phyloP scores from a whole-genome alignment of 345 rosid species.

The Anastatica hierochuntica region DNA sequence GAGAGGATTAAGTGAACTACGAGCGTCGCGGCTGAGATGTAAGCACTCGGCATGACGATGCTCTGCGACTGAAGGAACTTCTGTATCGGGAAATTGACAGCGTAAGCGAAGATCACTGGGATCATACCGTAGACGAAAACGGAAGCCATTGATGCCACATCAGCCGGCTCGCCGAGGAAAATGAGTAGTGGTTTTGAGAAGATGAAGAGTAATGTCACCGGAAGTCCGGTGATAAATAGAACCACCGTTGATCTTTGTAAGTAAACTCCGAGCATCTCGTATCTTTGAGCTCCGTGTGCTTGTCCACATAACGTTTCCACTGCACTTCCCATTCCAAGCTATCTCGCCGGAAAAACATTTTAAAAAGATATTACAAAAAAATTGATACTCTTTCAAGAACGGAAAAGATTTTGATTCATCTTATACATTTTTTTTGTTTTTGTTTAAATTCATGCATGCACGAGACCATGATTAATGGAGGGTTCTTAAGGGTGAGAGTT shows the following conservation, averaged over 20 bases:
- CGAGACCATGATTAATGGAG: too few species aligned
- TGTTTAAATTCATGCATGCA: too few species aligned
- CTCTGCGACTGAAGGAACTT: conserved; percentile 57
- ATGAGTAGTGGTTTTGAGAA: conserved; percentile 42
- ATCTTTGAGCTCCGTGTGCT: conserved; percentile 62
- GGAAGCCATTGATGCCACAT: conserved; percentile 49
- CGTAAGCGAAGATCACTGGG: conserved; percentile 62
- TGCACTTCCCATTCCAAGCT: conserved; percentile 86
- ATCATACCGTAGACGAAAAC: conserved; percentile 54
- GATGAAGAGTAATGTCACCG: conserved; percentile 38
- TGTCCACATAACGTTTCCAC: conserved; percentile 79
- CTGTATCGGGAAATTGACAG: conserved; percentile 54
- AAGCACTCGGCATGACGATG: conserved; percentile 59
- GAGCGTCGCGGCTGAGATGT: conserved; percentile 41
- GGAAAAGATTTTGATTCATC: too few species aligned
- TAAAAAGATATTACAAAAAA: not conserved
- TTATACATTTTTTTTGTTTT: too few species aligned
- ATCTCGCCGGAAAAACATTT: not conserved
- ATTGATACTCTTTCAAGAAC: too few species aligned
- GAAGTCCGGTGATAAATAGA: conserved; percentile 38
- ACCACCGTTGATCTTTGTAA: conserved; percentile 60
- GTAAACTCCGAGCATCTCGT: conserved; percentile 58
- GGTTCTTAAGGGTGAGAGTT: too few species aligned
- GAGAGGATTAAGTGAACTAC: conserved; percentile 38
- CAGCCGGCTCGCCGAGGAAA: conserved; percentile 44